Base-by-base conservation (phyloP, 306 rosid genomes). In the Dryas drummondii region DNA sequence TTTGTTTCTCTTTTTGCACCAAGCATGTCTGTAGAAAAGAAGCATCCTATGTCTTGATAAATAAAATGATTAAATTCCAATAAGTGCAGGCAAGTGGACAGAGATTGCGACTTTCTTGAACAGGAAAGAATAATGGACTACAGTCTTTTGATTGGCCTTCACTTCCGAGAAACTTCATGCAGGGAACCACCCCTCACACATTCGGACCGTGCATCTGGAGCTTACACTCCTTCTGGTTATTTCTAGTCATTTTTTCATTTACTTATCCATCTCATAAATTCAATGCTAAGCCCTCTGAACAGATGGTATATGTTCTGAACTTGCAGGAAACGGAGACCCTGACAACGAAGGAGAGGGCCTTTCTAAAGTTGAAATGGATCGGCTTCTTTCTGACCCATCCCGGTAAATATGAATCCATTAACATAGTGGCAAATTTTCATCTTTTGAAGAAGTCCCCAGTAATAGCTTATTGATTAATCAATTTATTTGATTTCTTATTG, bases 51-150 rank as follows among this genome's bases (percentile, higher is more conserved):
- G 37, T 32, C 37, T 32, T 32, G 37, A 32, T 32, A 32, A 32
- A 32, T 32, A 32, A 32, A 32, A 32, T 32, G 37, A 32, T 32
- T 1, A 32, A 32, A 32, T 32, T 32, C 37, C 37, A 32, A 32
- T 32, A 32, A 32, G 37, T 82, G 83, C 89, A 94, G 99, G 88
- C 99, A 94, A 92, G 93, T 94, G 78, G 89, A 86, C 77, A 84
- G 86, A 78, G 99, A 94, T 68, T 94, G 99, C 65, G 98, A 90
- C 80, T 92, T 94, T 80, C 97, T 94, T 63, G 98, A 94, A 79
- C 97, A 94, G 0, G 99, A 90, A 82, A 86, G 91, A 80, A 92
- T 94, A 72, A 94, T 94, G 99, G 99, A 94, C 84, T 94, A 94
- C 66, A 94, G 99, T 76, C 88, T 94, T 82, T 71, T 94, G 90